phyloP scores from a whole-genome alignment of 148 eudicot genomes.

The Cornus suecica region DNA sequence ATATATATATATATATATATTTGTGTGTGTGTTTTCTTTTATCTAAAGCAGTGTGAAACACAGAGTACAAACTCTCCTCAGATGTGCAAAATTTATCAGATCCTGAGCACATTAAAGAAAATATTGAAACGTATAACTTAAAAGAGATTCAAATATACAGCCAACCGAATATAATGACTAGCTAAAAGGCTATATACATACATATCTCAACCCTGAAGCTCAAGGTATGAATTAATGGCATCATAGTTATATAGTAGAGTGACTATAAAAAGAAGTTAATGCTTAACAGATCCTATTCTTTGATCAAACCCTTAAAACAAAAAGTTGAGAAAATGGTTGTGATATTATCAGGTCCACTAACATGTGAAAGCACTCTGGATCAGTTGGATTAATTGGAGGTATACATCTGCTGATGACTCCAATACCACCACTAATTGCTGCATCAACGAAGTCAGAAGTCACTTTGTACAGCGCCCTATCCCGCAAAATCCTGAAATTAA shows the following conservation, averaged over 20 bases:
- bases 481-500: slow-evolving; percentile 58
- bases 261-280: neutral
- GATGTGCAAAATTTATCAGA: neutral
- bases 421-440: slow-evolving; percentile 92
- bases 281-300: neutral
- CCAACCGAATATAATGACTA: neutral
- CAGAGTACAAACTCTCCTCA: neutral
- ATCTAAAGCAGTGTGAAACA: no score
- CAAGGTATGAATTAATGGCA: neutral
- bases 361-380: slow-evolving; percentile 99
- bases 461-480: slow-evolving; percentile 89
- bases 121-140: no score
- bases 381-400: slow-evolving; percentile 97
- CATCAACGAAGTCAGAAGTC: slow-evolving; percentile 97
- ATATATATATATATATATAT: no score
- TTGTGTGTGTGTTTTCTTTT: no score
- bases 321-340: neutral
- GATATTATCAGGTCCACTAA: slow-evolving; percentile 33
- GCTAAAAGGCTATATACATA: neutral
- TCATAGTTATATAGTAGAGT: neutral
- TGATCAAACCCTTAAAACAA: neutral
- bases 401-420: slow-evolving; percentile 97
- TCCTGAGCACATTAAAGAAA: neutral
- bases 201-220: neutral
- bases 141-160: neutral